Evolutionary conservation across 257 asterid genomes (phyloP).

Genomic region (Penstemon eatonii): DNA sequence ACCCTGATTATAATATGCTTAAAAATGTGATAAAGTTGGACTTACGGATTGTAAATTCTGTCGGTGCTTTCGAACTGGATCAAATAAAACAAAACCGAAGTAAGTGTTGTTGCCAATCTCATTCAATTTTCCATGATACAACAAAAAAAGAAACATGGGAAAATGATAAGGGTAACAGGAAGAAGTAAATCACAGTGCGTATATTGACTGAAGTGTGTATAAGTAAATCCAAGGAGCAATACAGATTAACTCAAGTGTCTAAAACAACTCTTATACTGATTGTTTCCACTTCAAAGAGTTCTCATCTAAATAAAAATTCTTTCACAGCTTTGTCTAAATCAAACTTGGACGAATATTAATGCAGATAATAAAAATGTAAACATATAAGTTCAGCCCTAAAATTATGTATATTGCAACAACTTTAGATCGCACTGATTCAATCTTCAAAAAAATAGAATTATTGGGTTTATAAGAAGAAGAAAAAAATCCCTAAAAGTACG

Average conservation of each 20-base stretch:
- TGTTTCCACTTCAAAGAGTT: too few species aligned
- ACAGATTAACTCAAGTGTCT: too few species aligned
- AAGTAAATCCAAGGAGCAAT: too few species aligned
- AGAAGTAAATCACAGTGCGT: conserved; percentile 2
- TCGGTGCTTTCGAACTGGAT: conserved; percentile 63
- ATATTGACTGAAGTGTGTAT: too few species aligned
- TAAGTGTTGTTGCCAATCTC: conserved; percentile 30
- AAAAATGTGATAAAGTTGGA: conserved; percentile 26
- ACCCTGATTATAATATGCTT: conserved; percentile 3
- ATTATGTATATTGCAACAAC: conserved; percentile 17
- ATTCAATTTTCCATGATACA: conserved; percentile 1
- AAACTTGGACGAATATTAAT: too few species aligned
- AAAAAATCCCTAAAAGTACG: neutral
- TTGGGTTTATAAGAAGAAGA: too few species aligned
- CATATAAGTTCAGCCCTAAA: conserved; percentile 1
- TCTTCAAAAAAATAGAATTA: too few species aligned
- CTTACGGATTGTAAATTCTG: conserved; percentile 87
- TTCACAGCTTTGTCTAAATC: too few species aligned
- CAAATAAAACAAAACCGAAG: conserved; percentile 30
- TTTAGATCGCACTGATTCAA: neutral
- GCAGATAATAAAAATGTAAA: too few species aligned
- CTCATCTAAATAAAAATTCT: too few species aligned
- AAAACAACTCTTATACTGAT: too few species aligned
- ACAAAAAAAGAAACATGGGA: neutral
- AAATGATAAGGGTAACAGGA: conserved; percentile 20